Base-by-base conservation (phyloP, 495 filamentous ascomycete species). In the Aspergillus steynii region DNA sequence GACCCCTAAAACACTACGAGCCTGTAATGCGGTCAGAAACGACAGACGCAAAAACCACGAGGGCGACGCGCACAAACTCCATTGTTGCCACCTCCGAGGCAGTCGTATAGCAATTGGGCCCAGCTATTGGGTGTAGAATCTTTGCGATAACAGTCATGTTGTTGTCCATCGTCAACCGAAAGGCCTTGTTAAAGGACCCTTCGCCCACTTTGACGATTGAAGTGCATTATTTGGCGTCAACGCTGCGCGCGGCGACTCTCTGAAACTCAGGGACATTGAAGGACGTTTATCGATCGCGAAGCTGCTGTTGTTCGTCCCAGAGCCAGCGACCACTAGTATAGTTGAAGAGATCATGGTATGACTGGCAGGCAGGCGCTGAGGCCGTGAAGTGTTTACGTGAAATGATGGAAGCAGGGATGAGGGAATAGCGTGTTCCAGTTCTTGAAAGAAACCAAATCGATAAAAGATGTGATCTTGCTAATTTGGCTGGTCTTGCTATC, bases 21-120 rank as follows among this genome's bases (percentile, higher is more conserved):
- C 61, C 66, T 71, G 10, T 4, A 20, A 53, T 34, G 29, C 6
- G 20, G 28, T 56, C 27, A 63, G 47, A 32, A 72, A 65, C 67
- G 29, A 49, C n/a, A 26, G 1, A 63, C 37, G 49, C 48, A 37
- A 15, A 61, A 27, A 52, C 27, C 15, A 53, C 52, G 59, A 29
- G 37, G 15, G 25, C 52, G 59, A 54, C 42, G 26, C 62, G 64
- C 65, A 64, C 69, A 65, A 74, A 79, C 9, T 70, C 69, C 68
- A 78, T 78, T 3, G 74, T 77, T 34, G 74, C 74, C 27, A 78
- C 74, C 61, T 80, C 74, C 5, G 77, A 78, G 20, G 68, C 69
- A 1, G 71, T 75, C 5, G 65, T 70, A 34, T 68, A 63, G 46
- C 59, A 65, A 5, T 56, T 25, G 29, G 71, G 68, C 27, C 76